Evolutionary conservation across 2,329 filamentous ascomycete species (phyloP), one percentile per base, ranked within the genome.

Genomic region (Aureobasidium leucospermi): DNA sequence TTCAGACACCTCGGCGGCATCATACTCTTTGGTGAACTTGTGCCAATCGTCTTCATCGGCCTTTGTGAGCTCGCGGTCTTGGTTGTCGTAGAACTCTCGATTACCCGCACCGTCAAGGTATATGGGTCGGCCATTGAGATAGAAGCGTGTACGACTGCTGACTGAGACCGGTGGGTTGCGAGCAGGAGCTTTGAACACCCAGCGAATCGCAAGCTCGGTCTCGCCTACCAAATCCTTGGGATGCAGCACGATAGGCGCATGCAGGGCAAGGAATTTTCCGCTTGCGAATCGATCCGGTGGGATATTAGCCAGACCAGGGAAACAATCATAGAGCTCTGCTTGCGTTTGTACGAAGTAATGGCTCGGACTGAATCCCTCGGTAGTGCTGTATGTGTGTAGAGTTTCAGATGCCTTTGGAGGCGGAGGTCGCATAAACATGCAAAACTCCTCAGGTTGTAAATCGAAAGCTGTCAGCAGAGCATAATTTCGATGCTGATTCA

Each of bases 1-100:
- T 65, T 63, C 10, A 41, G 64, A 63, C 8, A 60, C 36, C 8
- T 63, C 49, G 2, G 57, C 57, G 39, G 38, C 51, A 31, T 41
- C 60, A 32, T 52, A 60, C 8, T 72, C 65, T 39, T 66, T 62
- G 13, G 61, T 62, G 16, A 65, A 62, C 7, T 56, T 39, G 29
- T 8, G 16, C 34, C 31, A 56, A 8, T 39, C 23, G 13, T 52
- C 42, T 29, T 49, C 19, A 39, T 58, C 58, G 7, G 23, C 49
- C 16, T 52, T 16, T 6, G 38, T 39, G 28, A 52, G 13, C 15
- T 61, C 60, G 13, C 10, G 29, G 15, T 29, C 13, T 6, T 41
- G 39, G 9, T 45, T 56, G 19, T 56, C 52, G 31, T 56, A 46
- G 29, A 56, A 45, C 2, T 46, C 41, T 9, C 39, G 52, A 38